These are phyloP conservation scores for Fusarium udum DNA, from an alignment of 2,329 filamentous ascomycete genomes.

Conservation along the genomic window DNA sequence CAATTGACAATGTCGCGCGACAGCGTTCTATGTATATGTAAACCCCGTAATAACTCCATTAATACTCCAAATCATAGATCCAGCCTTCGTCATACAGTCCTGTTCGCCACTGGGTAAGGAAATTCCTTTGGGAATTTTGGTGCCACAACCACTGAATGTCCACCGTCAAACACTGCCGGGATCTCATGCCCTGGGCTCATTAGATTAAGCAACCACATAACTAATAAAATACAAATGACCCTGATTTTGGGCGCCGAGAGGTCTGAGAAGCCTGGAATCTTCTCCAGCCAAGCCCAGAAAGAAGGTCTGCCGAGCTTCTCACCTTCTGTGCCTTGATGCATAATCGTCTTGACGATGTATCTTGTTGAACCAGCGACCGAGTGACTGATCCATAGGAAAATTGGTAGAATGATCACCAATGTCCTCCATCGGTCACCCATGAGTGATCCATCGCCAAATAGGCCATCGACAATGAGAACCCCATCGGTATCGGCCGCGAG, in stretches of 20 bases:
- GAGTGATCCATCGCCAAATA: constrained; percentile 36
- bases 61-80: background rate
- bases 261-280: background rate
- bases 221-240: constrained; percentile 7
- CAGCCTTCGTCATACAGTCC: accelerated
- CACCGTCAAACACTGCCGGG: background rate
- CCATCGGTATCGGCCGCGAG: constrained; percentile 66
- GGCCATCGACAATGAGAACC: constrained; percentile 49
- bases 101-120: background rate
- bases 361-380: constrained; percentile 28
- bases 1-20: background rate
- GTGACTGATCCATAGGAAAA: constrained; percentile 42
- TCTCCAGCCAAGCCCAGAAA: background rate
- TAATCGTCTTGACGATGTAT: constrained; percentile 34
- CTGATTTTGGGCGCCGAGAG: background rate
- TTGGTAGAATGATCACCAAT: constrained; percentile 35
- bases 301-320: background rate
- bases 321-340: constrained; percentile 6
- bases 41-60: background rate
- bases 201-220: constrained; percentile 36
- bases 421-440: constrained; percentile 41
- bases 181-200: constrained; percentile 5
- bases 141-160: background rate
- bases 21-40: background rate
- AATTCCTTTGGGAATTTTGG: background rate